Evolutionary conservation across 106 monocot genomes (phyloP), one percentile per base, ranked within the genome.

Genomic region (Phalaenopsis equestris): DNA sequence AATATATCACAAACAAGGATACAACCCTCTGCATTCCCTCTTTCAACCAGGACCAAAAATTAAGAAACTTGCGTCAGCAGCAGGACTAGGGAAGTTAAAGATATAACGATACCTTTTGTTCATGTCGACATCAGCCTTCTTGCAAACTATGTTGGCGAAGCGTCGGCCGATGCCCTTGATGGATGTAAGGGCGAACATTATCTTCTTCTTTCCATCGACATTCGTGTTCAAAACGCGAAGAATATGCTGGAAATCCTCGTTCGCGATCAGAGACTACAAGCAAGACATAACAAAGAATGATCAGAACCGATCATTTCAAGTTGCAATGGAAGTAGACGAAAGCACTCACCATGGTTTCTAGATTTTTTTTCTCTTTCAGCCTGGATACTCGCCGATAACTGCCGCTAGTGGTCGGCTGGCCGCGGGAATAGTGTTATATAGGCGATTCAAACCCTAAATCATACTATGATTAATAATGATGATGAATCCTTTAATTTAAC

Each of bases 41-140:
- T 52, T 52, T 10, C 10, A 11, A 2, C 52, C 8, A 52, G 52
- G 52, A 61, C 2, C 19, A 61, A 21, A n/a, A n/a, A 6, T 5
- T n/a, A 61, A 5, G 12, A 52, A 52, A 19, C 3, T 7, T 4
- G 7, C 1, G 21, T 19, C 10, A 56, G 14, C 1, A 5, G 17
- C 3, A 16, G 52, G 12, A 18, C 18, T 11, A 56, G 2, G 15
- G 61, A 8, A 30, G 9, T 12, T 47, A 23, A 77, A 36, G 10
- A 11, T 42, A 82, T 47, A 23, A 77, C 11, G 10, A 11, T 42
- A 82, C 96, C 93, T 87, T 83, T 93, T 96, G 93, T 90, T 96
- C 96, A 93, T 96, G 87, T 96, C 96, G 43, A 96, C 89, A 64
- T 93, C 96, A 56, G 96, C 96, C 83, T 93, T 96, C 89, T 96